Evolutionary conservation across 345 rosid species (phyloP).

Genomic region (Linum lewisii): DNA sequence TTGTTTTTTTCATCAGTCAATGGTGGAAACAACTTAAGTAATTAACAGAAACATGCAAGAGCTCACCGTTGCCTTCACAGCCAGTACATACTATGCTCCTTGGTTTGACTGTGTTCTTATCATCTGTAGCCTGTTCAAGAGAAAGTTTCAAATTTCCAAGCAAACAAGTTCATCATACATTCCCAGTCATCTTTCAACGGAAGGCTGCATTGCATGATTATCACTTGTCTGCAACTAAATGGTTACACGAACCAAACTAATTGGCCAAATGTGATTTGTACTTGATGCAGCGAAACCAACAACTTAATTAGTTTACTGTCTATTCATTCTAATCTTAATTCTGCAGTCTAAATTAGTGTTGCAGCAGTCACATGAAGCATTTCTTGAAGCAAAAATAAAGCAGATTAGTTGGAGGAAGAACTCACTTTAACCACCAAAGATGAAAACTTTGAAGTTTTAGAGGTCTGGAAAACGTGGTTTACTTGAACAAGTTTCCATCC

Average conservation of each 20-base stretch:
- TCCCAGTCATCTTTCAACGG: background rate
- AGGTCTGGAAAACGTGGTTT: constrained; percentile 31
- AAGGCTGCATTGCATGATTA: background rate
- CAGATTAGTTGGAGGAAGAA: background rate
- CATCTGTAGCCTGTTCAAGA: constrained; percentile 40
- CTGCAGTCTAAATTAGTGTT: background rate
- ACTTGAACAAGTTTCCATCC: constrained; percentile 27
- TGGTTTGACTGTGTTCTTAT: constrained; percentile 26
- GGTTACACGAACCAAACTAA: background rate
- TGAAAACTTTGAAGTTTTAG: constrained; percentile 34
- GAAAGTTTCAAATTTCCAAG: background rate
- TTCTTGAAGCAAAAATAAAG: too few relatives aligned
- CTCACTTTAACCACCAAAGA: constrained; percentile 57
- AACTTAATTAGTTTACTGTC: background rate
- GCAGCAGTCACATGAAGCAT: background rate
- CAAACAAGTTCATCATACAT: background rate
- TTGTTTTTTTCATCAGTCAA: too few relatives aligned
- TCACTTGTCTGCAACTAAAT: background rate
- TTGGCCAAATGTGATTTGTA: background rate
- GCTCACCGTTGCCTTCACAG: constrained; percentile 70
- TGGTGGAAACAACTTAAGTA: too few relatives aligned
- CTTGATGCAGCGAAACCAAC: background rate
- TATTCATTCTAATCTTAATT: too few relatives aligned
- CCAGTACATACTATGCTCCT: constrained; percentile 65
- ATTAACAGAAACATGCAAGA: background rate